phyloP scores from a whole-genome alignment of 192 early-diverging fungal species.

The Backusella morwellensis region DNA sequence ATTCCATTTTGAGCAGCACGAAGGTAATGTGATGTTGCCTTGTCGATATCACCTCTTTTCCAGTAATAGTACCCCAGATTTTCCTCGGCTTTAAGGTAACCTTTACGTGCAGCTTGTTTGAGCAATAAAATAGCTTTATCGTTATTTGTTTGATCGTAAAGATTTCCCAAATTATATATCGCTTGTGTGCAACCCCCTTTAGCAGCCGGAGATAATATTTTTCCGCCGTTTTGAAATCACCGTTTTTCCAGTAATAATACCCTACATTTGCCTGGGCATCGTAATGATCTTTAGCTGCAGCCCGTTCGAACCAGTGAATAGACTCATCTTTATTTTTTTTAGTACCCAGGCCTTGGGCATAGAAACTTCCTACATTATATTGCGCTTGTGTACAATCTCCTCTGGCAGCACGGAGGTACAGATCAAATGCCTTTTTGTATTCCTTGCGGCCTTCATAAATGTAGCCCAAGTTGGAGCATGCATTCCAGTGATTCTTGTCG shows the following conservation, averaged over 20 bases:
- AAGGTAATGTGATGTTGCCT: no score
- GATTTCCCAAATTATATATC: no score
- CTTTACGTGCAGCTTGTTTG: no score
- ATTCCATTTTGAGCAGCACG: no score
- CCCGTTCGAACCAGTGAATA: background rate
- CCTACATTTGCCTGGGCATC: background rate
- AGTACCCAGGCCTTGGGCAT: background rate
- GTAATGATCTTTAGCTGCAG: background rate
- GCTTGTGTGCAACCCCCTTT: background rate
- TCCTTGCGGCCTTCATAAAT: background rate
- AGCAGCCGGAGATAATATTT: background rate
- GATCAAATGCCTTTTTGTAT: background rate
- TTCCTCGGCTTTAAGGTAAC: no score
- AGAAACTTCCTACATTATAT: background rate
- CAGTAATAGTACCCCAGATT: no score
- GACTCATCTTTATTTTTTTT: fast-evolving
- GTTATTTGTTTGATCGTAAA: no score
- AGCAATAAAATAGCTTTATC: no score
- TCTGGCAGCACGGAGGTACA: background rate
- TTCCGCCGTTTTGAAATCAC: background rate
- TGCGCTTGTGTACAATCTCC: background rate
- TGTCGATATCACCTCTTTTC: no score
- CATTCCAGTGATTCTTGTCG: background rate
- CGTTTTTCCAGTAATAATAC: background rate
- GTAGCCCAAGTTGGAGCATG: background rate